Evolutionary conservation across 2,329 filamentous ascomycete species (phyloP).

Genomic region (Bisporella sp.): DNA sequence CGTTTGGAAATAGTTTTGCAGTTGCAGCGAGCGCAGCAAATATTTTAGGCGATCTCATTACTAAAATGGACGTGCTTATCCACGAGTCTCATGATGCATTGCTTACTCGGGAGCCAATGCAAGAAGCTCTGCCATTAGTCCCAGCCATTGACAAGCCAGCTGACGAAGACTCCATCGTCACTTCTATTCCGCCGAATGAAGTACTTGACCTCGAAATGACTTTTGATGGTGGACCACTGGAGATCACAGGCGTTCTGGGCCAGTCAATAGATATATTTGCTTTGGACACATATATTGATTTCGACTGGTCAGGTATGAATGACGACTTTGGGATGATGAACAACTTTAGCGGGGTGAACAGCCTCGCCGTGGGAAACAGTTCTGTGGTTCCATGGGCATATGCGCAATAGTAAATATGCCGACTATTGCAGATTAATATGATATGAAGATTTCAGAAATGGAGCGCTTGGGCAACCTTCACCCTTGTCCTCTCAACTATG

Average conservation of each 20-base stretch:
- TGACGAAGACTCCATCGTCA: conserved; percentile 3
- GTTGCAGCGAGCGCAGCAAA: conserved; percentile 28
- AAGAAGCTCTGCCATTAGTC: neutral
- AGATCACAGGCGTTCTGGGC: conserved; percentile 7
- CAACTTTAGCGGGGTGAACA: too few relatives aligned
- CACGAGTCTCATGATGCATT: neutral
- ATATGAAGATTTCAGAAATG: too few relatives aligned
- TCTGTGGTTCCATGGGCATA: conserved; percentile 1
- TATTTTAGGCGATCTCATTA: conserved; percentile 25
- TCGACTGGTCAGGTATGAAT: conserved; percentile 6
- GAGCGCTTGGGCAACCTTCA: too few relatives aligned
- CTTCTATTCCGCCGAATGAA: neutral
- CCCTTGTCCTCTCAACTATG: too few relatives aligned
- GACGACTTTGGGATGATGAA: neutral
- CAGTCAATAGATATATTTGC: conserved; percentile 11
- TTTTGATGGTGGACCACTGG: conserved; percentile 2
- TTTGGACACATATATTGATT: conserved; percentile 8
- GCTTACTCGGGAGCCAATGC: neutral
- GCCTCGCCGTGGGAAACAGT: neutral
- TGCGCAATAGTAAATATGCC: conserved; percentile 31
- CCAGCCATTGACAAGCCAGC: neutral
- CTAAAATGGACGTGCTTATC: conserved; percentile 22
- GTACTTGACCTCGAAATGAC: conserved; percentile 5
- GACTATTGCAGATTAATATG: too few relatives aligned
- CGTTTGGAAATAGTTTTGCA: conserved; percentile 28